Base-by-base conservation (phyloP, 202 grass and related monocot species). In the Zizania palustris region DNA sequence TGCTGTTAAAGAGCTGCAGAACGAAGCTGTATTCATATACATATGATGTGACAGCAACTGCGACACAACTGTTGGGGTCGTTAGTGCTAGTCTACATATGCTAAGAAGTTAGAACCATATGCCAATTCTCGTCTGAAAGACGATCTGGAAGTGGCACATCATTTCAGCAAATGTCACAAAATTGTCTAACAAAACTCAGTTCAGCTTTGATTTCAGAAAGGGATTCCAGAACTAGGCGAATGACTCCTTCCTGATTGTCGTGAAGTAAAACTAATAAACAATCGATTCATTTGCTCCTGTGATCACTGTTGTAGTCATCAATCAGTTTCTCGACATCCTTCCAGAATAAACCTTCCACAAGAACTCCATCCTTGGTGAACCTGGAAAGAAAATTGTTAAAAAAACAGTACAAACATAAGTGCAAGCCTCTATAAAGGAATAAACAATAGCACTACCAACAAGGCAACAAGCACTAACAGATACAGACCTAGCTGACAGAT, bases 321-420 rank as follows among this genome's bases (percentile, higher is more conserved):
- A 95, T 83, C 37, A 98, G 80, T 60, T 66, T 95, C 85, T 88
- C 89, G 34, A 95, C 91, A 76, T 98, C 96, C 80, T 92, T 98
- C 91, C 91, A 95, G 89, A 98, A 90, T n/a, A 95, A 68, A 18
- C 96, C 91, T 87, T 98, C 96, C 78, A 85, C 96, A 51, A 98
- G 92, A 65, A 90, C 74, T 16, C 96, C 96, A 63, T 98, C 96
- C 67, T 95, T 92, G 1, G 91, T 95, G 69, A 98, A 92, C 96
- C 96, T 98, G 77, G 36, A 0, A 89, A 37, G 37, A 64, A 55
- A 0, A 42, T 1, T 40, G 46, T 72, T 57, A 78, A 78, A 36
- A 36, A 6, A 75, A 45, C 15, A 16, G 36, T 40, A 44, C 54
- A 41, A 42, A 53, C 13, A 18, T 42, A 51, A 34, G 18, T 22